Conservation (phyloP, 73 alveolate genomes). For the Tetrahymena malaccensis region DNA sequence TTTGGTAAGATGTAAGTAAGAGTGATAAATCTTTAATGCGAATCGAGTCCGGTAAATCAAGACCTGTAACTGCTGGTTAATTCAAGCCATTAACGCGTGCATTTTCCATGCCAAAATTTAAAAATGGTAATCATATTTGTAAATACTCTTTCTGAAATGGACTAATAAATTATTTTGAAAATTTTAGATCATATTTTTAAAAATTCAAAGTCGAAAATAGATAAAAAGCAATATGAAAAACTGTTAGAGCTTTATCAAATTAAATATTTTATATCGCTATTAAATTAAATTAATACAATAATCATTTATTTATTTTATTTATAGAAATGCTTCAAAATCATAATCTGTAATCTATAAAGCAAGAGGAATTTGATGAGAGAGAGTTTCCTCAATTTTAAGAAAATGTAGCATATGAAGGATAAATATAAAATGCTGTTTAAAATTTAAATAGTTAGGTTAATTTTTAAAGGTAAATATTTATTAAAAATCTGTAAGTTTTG, state of each 20-base stretch:
- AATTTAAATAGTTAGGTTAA: not conserved
- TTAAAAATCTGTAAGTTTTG: not conserved
- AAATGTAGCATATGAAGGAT: not conserved
- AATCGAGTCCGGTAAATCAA: not conserved
- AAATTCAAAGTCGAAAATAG: not conserved
- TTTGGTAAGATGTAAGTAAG: not conserved
- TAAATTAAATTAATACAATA: not conserved
- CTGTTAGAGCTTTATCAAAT: not conserved
- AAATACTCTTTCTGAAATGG: not conserved
- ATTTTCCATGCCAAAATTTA: not conserved
- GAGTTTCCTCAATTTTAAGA: not conserved
- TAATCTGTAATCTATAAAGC: not conserved
- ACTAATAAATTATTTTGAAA: not conserved
- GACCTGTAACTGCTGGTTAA: not conserved
- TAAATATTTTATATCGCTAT: not conserved
- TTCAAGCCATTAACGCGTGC: not conserved
- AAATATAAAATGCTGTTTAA: not conserved
- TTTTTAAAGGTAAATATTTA: not conserved
- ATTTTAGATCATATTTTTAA: not conserved
- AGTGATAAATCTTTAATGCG: not conserved
- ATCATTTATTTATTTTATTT: not conserved
- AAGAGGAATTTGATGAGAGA: not conserved
- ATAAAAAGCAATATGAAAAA: not conserved
- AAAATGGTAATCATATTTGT: not conserved
- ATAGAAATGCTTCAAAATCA: not conserved